Percentiles rank a stretch among this genome's conserved stretches.
Evolutionary conservation across 2,329 filamentous ascomycete genomes (phyloP).

Genomic region (Pyricularia grisea): DNA sequence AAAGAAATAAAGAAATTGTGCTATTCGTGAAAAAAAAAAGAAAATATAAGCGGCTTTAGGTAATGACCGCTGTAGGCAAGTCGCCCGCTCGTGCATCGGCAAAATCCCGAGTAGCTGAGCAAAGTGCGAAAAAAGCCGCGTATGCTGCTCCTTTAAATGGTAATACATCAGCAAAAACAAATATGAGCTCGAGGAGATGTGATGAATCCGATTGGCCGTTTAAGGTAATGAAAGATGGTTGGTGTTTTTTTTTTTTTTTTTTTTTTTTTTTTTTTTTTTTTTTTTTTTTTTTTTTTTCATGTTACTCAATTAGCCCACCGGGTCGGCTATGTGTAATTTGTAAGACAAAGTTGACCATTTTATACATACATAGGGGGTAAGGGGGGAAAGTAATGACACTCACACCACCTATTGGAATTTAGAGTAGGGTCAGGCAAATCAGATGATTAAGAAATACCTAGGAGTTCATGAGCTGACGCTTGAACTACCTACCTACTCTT

Average conservation of each 20-base stretch:
- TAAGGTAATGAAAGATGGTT: neutral
- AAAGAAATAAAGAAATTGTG: neutral
- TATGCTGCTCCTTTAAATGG: no score
- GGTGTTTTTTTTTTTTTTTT: neutral
- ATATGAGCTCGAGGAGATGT: neutral
- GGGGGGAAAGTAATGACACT: neutral
- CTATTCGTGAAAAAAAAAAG: neutral
- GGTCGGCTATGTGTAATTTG: neutral
- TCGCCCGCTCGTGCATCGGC: neutral
- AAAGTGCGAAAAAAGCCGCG: neutral
- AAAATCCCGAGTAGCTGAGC: neutral
- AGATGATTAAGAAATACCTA: neutral
- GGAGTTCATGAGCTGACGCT: neutral
- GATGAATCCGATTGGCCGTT: neutral
- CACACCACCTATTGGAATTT: neutral
- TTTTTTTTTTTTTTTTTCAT: no score
- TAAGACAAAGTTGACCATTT: neutral
- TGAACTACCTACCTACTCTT: no score
- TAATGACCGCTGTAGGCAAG: neutral
- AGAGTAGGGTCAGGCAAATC: neutral
- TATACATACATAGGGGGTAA: neutral
- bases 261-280: no score
- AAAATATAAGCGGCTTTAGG: neutral
- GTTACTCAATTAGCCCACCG: neutral
- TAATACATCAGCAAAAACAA: neutral